These are phyloP conservation scores for Cutaneotrichosporon cyanovorans DNA, from an alignment of 1,284 basidiomycete genomes.

Conservation along the genomic window DNA sequence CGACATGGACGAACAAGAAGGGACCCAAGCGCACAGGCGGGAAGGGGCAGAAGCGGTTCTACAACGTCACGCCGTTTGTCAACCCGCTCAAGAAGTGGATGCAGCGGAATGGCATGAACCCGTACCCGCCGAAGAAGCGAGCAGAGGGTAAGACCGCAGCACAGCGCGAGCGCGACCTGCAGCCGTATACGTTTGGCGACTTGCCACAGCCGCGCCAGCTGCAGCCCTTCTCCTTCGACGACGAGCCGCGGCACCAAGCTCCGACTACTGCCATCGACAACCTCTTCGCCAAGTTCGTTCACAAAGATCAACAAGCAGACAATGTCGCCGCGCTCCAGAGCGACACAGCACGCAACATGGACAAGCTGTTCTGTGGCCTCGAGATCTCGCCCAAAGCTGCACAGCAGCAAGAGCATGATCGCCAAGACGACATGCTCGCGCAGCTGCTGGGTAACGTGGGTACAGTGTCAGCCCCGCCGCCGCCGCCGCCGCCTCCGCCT, in stretches of 20 bases:
- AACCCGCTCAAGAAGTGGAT: slow-evolving; percentile 49
- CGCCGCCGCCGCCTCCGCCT: neutral
- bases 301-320: slow-evolving; percentile 32
- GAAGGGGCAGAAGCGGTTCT: slow-evolving; percentile 64
- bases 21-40: slow-evolving; percentile 46
- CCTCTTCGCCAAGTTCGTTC: slow-evolving; percentile 35
- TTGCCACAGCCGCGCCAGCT: slow-evolving; percentile 20
- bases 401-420: slow-evolving; percentile 12
- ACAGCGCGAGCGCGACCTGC: slow-evolving; percentile 21
- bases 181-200: slow-evolving; percentile 32
- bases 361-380: slow-evolving; percentile 28
- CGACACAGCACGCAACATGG: slow-evolving; percentile 28
- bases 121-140: slow-evolving; percentile 12
- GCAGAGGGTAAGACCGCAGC: neutral
- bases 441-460: slow-evolving; percentile 27
- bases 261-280: slow-evolving; percentile 29
- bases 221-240: slow-evolving; percentile 34
- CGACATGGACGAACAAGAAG: slow-evolving; percentile 81
- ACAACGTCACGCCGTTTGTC: slow-evolving; percentile 92
- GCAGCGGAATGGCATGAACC: slow-evolving; percentile 25
- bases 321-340: slow-evolving; percentile 11
- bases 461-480: neutral
- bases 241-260: slow-evolving; percentile 1
- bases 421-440: slow-evolving; percentile 35
- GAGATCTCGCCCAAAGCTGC: slow-evolving; percentile 11